Base-by-base conservation (phyloP, 176 grass and related monocot species). In the Dactylis glomerata region DNA sequence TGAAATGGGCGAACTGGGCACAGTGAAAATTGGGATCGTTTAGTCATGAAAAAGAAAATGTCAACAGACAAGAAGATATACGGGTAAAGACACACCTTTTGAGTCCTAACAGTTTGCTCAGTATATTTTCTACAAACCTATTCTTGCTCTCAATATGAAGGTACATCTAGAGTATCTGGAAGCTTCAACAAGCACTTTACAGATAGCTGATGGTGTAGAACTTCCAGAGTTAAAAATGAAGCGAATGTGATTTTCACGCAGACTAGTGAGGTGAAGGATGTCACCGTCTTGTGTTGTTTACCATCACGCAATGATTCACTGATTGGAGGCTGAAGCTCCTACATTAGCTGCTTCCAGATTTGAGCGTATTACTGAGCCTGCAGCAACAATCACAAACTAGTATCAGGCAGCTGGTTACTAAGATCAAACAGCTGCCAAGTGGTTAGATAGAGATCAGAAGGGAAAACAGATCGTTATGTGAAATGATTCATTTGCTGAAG, bases 311-410 rank as follows among this genome's bases (percentile, higher is more conserved):
- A 22, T 52, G 19, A 52, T 52, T 52, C 50, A 69, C 23, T n/a
- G 76, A 55, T 76, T 51, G 10, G 59, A 26, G 10, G 46, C 81
- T 72, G 49, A 19, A 6, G 56, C 72, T 72, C 66, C 75, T 86
- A 78, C 58, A 86, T 90, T 94, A 92, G 83, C 93, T 85, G 83
- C 95, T 88, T 91, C 93, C 91, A 11, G 93, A 91, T 78, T 94
- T 95, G 8, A 95, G 87, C 58, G 92, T 89, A 70, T 98, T 98
- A 89, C 95, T 95, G 83, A 98, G 95, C 95, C 95, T 98, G 91
- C 86, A 92, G 41, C 65, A 81, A 75, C 9, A 90, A 58, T 24
- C 86, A 59, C n/a, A 12, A 75, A 64, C 20, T 28, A 55, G n/a
- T 41, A 75, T 70, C 20, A 68, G 1, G 10, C 41, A 42, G 41